Conservation (phyloP, 495 filamentous ascomycete species). For the Aspergillus egyptiacus region DNA sequence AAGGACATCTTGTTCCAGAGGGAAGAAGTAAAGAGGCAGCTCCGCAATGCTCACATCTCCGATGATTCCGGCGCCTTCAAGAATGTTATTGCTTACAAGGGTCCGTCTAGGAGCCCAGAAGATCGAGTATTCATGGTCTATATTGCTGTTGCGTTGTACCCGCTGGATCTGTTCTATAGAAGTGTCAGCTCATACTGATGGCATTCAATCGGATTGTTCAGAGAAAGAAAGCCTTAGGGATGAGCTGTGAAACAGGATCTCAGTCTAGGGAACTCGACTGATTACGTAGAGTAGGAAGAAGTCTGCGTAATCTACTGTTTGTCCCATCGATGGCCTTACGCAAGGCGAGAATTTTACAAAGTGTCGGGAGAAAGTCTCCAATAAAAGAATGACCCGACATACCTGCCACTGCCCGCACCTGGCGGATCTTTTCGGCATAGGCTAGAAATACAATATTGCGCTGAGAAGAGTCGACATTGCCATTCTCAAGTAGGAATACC, state of each 20-base stretch:
- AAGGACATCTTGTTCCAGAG: conserved; percentile 83
- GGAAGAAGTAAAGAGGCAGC: conserved; percentile 81
- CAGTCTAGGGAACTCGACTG: conserved; percentile 63
- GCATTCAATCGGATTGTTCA: conserved; percentile 32
- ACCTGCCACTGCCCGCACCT: conserved; percentile 85
- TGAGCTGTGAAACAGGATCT: conserved; percentile 37
- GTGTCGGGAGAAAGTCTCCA: background rate
- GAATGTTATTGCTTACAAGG: conserved; percentile 79
- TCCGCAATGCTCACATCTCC: conserved; percentile 87
- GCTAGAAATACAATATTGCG: conserved; percentile 92
- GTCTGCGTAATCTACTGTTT: conserved; percentile 59
- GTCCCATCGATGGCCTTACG: conserved; percentile 31
- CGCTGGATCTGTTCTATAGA: conserved; percentile 82
- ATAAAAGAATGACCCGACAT: conserved; percentile 41
- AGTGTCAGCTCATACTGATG: conserved; percentile 56
- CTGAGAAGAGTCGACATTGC: conserved; percentile 86
- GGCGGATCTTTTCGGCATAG: conserved; percentile 76
- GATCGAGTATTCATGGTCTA: conserved; percentile 89
- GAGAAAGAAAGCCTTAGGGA: conserved; percentile 39
- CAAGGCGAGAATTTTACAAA: background rate
- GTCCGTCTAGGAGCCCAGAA: conserved; percentile 92
- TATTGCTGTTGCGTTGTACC: conserved; percentile 73
- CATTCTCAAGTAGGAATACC: conserved; percentile 91
- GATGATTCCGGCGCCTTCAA: conserved; percentile 89
- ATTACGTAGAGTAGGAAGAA: conserved; percentile 52